phyloP scores from a whole-genome alignment of 2,329 filamentous ascomycete species.

The Botrytis pseudocinerea region DNA sequence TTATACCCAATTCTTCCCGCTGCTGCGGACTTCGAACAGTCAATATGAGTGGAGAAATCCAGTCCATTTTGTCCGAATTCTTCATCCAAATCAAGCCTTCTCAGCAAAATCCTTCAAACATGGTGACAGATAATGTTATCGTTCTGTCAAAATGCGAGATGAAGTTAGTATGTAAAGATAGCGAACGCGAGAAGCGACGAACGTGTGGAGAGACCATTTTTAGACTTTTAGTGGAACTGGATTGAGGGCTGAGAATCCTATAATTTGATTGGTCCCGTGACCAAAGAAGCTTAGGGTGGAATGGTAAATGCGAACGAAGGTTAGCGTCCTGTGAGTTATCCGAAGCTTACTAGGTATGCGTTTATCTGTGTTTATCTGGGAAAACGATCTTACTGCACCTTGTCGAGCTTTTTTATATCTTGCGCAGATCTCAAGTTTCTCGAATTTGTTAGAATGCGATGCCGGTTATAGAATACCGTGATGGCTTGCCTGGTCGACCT shows the following conservation, averaged over 20 bases:
- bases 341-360: neutral
- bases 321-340: neutral
- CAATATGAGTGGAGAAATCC: neutral
- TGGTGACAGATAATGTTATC: neutral
- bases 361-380: too few relatives aligned
- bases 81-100: neutral
- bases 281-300: neutral
- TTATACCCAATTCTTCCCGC: conserved; percentile 1
- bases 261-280: neutral
- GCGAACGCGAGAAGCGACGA: neutral
- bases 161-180: conserved; percentile 1
- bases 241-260: neutral
- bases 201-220: neutral
- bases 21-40: neutral
- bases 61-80: neutral
- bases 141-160: neutral
- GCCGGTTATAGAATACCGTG: neutral
- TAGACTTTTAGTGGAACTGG: neutral
- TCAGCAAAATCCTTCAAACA: neutral
- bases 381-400: neutral
- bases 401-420: too few relatives aligned
- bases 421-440: neutral
- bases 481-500: neutral
- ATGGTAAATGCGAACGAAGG: neutral
- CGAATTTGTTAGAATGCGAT: neutral